Base-by-base conservation (phyloP, 371 early-diverging fungal species). In the Mortierella sp. region DNA sequence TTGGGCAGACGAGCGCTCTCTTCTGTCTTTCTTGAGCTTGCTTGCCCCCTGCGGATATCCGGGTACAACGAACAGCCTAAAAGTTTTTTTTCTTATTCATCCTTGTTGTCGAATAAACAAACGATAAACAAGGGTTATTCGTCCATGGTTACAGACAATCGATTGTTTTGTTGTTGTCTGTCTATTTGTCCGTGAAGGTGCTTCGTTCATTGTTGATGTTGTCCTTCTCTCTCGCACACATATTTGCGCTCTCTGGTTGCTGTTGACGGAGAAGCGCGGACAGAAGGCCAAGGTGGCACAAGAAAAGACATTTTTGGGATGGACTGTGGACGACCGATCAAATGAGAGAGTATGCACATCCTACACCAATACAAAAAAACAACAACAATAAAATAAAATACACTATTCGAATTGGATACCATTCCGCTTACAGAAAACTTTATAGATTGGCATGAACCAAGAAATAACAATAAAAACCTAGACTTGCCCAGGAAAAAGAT, bases 291-390 rank as follows among this genome's bases (percentile, higher is more conserved):
- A 35, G 65, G 65, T 65, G 65, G 35, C 21, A 65, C 65, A 65
- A 65, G 65, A 65, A 65, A 63, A 21, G 65, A 38, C 24, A 38
- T 65, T 35, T 65, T 65, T 38, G 65, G 65, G 14, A 65, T 38
- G 65, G 65, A 38, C 60, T 29, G 5, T 60, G 32, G 32, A 21
- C 65, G 38, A 65, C 18, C 21, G 65, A 63, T 63, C 63, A 63
- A 63, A 63, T 29, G 16, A 60, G 35, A 35, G 63, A 11, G 12
- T 4, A 27, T 5, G 12, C 1, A 29, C 58, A 65, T 32, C 8
- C 14, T 21, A 10, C 5, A 63, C 0, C 11, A 6, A 56, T 27
- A 7, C 35, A 21, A 12, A 60, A 32, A 32, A 32, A 63, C 4
- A 18, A 38, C 63, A 58, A 32, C 11, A 58, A 58, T n/a, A 55